Base-by-base conservation (phyloP, 2,329 filamentous ascomycete species). In the Beauveria caledonica region DNA sequence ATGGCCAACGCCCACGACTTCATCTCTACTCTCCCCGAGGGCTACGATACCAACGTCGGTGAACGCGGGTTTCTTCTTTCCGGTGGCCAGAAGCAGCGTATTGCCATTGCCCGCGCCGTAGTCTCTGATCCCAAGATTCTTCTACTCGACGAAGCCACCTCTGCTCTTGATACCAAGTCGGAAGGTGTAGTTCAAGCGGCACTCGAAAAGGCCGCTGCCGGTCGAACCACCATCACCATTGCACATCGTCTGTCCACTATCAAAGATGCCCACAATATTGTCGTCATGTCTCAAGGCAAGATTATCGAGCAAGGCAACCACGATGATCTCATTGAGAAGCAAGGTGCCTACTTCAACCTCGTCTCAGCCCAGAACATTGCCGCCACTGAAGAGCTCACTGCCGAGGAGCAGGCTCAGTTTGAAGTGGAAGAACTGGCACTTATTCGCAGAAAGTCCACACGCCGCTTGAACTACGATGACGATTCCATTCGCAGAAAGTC, bases 1-100 rank as follows among this genome's bases (percentile, higher is more conserved):
- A 95, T 89, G 80, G 89, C 94, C 15, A 97, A 97, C 67, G 93
- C 93, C 1, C 92, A 97, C 70, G 92, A 96, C 65, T 99, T 99
- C 70, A 87, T 99, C 65, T 83, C 78, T 6, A 75, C 81, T 13
- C 81, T 97, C 1, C 92, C 94, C 0, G 89, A 97, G 66, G 89
- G 89, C 2, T 97, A 97, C 68, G 84, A 96, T 65, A 97, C 94
- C 0, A 87, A 95, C 65, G 93, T 97, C n/a, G 94, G 94, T 60
- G 92, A 97, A 73, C 87, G 92, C 64, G 94, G 94, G 10, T 96
- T 96, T 71, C 77, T 97, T 57, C 80, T 99, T 9, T 96, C 90
- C 60, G 94, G 94, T 71, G 94, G 94, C 40, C 94, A 99, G 74
- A 96, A 97, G 73, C 94, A 97, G 74, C 90, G 94, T 67, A 95